Evolutionary conservation across 2,329 filamentous ascomycete species (phyloP), one percentile per base, ranked within the genome.

Genomic region (Colletotrichum kahawae): DNA sequence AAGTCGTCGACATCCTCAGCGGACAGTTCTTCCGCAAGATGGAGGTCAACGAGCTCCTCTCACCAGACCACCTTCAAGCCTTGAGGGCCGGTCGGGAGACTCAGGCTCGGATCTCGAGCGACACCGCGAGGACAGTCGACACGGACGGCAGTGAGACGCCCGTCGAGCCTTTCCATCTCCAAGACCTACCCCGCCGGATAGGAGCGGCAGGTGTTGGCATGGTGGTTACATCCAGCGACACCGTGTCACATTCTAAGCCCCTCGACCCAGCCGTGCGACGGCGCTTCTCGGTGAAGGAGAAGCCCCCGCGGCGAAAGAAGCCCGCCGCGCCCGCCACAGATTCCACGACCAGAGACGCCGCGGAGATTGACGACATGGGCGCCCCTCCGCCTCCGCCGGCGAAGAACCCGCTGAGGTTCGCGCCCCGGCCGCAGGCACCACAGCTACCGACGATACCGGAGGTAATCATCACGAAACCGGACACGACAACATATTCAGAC

Each of bases 21-120:
- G 87, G 88, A 21, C 89, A 88, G 57, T 84, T 89, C 60, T 91
- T 92, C 79, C 86, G 86, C 76, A 87, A 86, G 62, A 85, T 90
- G 68, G 90, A 92, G 76, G 90, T 87, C 0, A 89, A 92, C 67
- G 91, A 93, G 82, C 90, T 92, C 84, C 81, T 92, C 14, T 89
- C 90, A 13, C 87, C 90, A 21, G 85, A 86, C 38, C 87, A 87
- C 48, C 68, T 77, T 7, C 67, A 75, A 29, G 68, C 67, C 7
- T 36, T 77, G 48, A 68, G 69, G 31, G 29, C 62, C 18, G 72
- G 83, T 69, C 82, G 85, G 21, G 81, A 84, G 48, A 82, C 82
- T 31, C 82, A 83, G 56, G 78, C 70, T 29, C 79, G 78, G 31
- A 72, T 70, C 57, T 81, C 79, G 56, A 80, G 78, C 51, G 83